Evolutionary conservation across 1,139 yeast genomes (phyloP).

Genomic region (Protomyces arabidopsidicola): DNA sequence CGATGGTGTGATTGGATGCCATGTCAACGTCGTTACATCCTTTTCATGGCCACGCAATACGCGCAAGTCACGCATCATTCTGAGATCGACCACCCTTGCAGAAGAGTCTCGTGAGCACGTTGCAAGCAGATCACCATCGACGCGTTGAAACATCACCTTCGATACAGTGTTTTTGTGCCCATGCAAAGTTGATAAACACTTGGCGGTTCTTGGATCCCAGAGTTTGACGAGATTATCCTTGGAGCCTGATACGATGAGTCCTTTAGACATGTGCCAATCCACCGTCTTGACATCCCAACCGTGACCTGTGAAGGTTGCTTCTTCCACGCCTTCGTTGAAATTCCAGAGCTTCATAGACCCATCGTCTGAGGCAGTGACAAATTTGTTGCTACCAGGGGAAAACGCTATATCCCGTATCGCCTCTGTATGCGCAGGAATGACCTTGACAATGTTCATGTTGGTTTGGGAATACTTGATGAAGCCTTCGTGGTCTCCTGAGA

Average conservation of each 20-base stretch:
- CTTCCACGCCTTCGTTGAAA: slow-evolving; percentile 84
- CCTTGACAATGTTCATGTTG: slow-evolving; percentile 90
- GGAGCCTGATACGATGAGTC: slow-evolving; percentile 62
- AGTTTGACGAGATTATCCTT: slow-evolving; percentile 87
- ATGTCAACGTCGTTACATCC: slow-evolving; percentile 77
- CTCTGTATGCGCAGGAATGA: slow-evolving; percentile 65
- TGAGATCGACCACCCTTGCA: slow-evolving; percentile 76
- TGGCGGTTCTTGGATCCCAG: slow-evolving; percentile 90
- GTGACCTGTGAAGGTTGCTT: slow-evolving; percentile 76
- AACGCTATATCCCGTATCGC: slow-evolving; percentile 79
- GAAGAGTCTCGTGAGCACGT: slow-evolving; percentile 86
- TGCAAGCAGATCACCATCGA: slow-evolving; percentile 69
- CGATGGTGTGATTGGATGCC: slow-evolving; percentile 89
- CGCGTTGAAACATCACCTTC: slow-evolving; percentile 67
- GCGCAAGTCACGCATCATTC: slow-evolving; percentile 73
- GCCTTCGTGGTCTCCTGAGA: slow-evolving; percentile 92
- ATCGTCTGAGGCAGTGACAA: slow-evolving; percentile 72
- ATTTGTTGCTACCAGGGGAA: slow-evolving; percentile 84
- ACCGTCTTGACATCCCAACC: slow-evolving; percentile 98
- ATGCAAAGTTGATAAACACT: slow-evolving; percentile 72
- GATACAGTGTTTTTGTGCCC: slow-evolving; percentile 93
- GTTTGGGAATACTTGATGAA: slow-evolving; percentile 95
- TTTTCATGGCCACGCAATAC: slow-evolving; percentile 75
- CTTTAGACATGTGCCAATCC: slow-evolving; percentile 92
- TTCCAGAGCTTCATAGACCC: slow-evolving; percentile 88